Base-by-base conservation (phyloP, 345 rosid species). In the Lumnitzera littorea region DNA sequence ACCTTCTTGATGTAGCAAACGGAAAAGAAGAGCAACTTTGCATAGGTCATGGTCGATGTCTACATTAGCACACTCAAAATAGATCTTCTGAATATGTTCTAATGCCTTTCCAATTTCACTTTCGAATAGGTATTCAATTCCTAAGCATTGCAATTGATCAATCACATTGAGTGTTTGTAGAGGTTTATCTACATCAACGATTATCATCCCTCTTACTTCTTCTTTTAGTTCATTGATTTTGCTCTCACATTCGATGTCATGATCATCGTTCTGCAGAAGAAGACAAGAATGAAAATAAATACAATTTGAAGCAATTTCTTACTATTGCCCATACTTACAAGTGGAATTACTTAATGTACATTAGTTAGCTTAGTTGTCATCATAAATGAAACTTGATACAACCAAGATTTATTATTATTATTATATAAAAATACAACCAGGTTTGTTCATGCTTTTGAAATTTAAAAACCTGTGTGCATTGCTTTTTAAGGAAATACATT, bases 121-220 rank as follows among this genome's bases (percentile, higher is more conserved):
- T 41, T 57, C 66, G 24, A 86, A 85, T 73, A 77, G 86, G 46
- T 83, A 79, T 14, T 70, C 56, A 16, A 83, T 27, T 2, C 88
- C 88, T 23, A 77, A 46, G 8, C 76, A 71, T 49, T 77, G 76
- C 46, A 80, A 43, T 11, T 64, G 58, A 65, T 77, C 82, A 4
- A 80, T 58, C 64, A 70, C 55, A 36, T 67, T 51, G 5, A 80
- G 51, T 12, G 20, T 57, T 27, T 50, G 14, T 5, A 6, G 5
- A 48, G 49, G 61, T 20, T 13, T 47, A 24, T 17, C n/a, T 24
- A 5, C 49, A 12, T 2, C 20, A 14, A n/a, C 55, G 11, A 10
- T 13, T 20, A 69, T 31, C 74, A 63, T 69, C 47, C 3, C 23
- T 43, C 31, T 69, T 51, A 62, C 65, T 50, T 77, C 56, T 20